These are phyloP conservation scores for Raffaelea arxii DNA, from an alignment of 2,329 filamentous ascomycete species.

Conservation along the genomic window DNA sequence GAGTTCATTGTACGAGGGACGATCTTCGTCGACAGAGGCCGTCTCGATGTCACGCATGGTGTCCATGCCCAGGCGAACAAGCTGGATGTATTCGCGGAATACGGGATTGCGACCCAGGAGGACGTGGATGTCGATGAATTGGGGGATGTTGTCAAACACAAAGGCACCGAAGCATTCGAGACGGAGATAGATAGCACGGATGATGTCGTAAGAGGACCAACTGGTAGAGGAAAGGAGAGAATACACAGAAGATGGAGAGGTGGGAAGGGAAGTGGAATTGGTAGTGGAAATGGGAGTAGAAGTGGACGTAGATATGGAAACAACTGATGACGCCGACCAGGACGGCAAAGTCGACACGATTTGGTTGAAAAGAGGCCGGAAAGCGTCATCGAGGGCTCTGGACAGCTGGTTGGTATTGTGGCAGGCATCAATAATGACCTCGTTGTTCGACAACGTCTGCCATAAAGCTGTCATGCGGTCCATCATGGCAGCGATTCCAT, in stretches of 20 bases:
- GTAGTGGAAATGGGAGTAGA: too few relatives aligned
- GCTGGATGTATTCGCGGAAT: slow-evolving; percentile 23
- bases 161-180: slow-evolving; percentile 26
- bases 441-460: neutral
- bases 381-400: slow-evolving; percentile 18
- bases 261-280: too few relatives aligned
- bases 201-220: slow-evolving; percentile 17
- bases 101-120: slow-evolving; percentile 17
- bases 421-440: neutral
- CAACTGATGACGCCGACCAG: too few relatives aligned
- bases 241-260: too few relatives aligned
- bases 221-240: too few relatives aligned
- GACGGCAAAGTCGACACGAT: slow-evolving; percentile 15
- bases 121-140: slow-evolving; percentile 14
- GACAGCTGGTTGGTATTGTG: neutral
- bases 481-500: neutral
- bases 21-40: slow-evolving; percentile 10
- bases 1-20: neutral
- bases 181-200: slow-evolving; percentile 27
- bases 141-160: slow-evolving; percentile 18
- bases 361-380: slow-evolving; percentile 22
- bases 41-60: slow-evolving; percentile 15
- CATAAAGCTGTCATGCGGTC: neutral
- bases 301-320: too few relatives aligned
- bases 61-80: slow-evolving; percentile 16